Evolutionary conservation across 2,329 filamentous ascomycete genomes (phyloP).

Genomic region (Pyrenophora graminea): DNA sequence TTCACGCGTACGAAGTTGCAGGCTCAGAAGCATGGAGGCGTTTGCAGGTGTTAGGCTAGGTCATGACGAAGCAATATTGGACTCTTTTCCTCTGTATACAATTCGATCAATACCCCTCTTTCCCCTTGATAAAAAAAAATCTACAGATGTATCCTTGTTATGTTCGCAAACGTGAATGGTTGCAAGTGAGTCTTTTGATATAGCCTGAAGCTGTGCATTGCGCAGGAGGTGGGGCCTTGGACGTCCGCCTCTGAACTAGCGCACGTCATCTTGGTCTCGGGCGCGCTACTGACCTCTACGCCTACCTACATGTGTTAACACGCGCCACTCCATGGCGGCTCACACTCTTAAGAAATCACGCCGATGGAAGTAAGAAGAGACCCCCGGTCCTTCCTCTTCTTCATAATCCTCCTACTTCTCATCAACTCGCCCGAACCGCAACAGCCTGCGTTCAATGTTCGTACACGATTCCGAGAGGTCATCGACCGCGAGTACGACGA

Average conservation of each 20-base stretch:
- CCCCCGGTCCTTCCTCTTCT: slow-evolving; percentile 42
- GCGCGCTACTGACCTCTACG: slow-evolving; percentile 1
- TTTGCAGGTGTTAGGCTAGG: slow-evolving; percentile 21
- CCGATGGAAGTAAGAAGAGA: slow-evolving; percentile 46
- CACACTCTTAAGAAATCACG: slow-evolving; percentile 23
- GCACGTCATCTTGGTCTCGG: slow-evolving; percentile 7
- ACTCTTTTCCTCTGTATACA: slow-evolving; percentile 30
- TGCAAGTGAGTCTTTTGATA: background rate
- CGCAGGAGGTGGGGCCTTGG: no score
- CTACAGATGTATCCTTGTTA: background rate
- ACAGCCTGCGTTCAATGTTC: slow-evolving; percentile 38
- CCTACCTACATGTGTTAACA: background rate
- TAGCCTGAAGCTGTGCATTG: slow-evolving; percentile 14
- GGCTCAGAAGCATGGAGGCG: slow-evolving; percentile 17
- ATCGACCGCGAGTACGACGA: slow-evolving; percentile 57
- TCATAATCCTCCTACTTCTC: slow-evolving; percentile 45
- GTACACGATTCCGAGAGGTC: slow-evolving; percentile 50
- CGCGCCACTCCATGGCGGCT: slow-evolving; percentile 35
- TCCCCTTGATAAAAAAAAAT: slow-evolving; percentile 14
- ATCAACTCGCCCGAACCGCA: slow-evolving; percentile 45
- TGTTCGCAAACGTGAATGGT: background rate
- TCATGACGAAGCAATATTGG: slow-evolving; percentile 21
- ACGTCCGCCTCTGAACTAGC: slow-evolving; percentile 2
- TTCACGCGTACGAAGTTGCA: slow-evolving; percentile 16
- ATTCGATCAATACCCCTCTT: slow-evolving; percentile 44